Conservation (phyloP, 495 filamentous ascomycete species). For the Talaromyces wortmannii region DNA sequence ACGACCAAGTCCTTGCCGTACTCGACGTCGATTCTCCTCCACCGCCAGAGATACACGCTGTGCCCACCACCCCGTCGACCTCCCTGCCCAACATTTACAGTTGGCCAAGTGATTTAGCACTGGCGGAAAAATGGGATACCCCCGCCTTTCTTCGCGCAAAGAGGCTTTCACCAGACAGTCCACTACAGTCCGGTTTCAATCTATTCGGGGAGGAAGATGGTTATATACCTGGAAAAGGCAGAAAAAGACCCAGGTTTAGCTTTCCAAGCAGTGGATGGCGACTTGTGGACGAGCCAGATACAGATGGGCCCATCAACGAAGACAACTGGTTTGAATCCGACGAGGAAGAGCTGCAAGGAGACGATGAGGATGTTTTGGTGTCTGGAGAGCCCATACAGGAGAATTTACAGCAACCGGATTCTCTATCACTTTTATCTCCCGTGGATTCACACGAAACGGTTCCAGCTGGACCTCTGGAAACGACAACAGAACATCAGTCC, state of each 20-base stretch:
- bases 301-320: slow-evolving; percentile 26
- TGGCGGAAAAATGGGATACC: slow-evolving; percentile 46
- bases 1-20: neutral
- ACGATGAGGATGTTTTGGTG: slow-evolving; percentile 10
- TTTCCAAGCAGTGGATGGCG: slow-evolving; percentile 62
- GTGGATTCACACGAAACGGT: no score
- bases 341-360: slow-evolving; percentile 18
- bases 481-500: no score
- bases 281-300: slow-evolving; percentile 59
- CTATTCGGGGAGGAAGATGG: slow-evolving; percentile 69
- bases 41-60: neutral
- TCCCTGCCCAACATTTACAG: no score
- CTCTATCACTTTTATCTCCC: no score
- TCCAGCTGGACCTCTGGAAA: no score
- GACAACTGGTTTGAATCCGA: slow-evolving; percentile 20
- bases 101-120: no score
- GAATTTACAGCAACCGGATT: no score
- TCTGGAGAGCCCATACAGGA: no score
- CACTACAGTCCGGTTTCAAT: slow-evolving; percentile 53
- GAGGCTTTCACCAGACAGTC: slow-evolving; percentile 51
- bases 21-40: neutral
- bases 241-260: slow-evolving; percentile 69
- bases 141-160: slow-evolving; percentile 69
- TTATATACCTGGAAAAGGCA: slow-evolving; percentile 51
- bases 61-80: slow-evolving; percentile 16